A percentile compares a stretch with the other conserved stretches of the same genome.
Evolutionary conservation across 768 basidiomycete species (phyloP).

Genomic region (Cystobasidium tubakii): DNA sequence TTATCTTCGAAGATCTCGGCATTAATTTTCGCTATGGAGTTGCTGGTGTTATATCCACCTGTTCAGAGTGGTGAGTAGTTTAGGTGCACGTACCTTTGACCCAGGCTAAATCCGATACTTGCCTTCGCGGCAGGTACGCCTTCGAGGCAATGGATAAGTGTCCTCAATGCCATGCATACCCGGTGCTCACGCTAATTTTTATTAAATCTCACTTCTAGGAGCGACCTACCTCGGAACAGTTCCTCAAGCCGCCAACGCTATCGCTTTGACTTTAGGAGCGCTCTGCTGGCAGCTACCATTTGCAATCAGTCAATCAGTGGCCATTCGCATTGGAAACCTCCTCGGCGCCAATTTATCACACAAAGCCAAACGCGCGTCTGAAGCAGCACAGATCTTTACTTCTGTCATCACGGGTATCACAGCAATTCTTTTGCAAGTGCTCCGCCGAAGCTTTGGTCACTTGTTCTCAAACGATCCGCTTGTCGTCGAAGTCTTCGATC

Average conservation of each 20-base stretch:
- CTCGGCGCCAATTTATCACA: constrained; percentile 2
- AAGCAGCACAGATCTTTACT: constrained; percentile 4
- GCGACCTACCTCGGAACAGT: constrained; percentile 18
- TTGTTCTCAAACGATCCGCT: constrained; percentile 11
- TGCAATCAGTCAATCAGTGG: constrained; percentile 18
- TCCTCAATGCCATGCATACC: too few relatives aligned
- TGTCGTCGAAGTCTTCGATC: neutral
- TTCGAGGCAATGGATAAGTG: constrained; percentile 23
- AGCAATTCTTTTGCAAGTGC: constrained; percentile 5
- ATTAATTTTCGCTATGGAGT: constrained; percentile 20
- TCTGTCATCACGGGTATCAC: neutral
- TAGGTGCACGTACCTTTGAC: neutral
- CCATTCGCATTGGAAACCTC: constrained; percentile 20
- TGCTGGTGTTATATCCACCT: constrained; percentile 23
- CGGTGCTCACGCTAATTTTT: neutral
- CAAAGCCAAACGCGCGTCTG: constrained; percentile 21
- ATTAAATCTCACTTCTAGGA: neutral
- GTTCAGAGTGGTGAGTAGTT: constrained; percentile 19
- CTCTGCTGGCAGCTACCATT: constrained; percentile 34
- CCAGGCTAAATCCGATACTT: neutral
- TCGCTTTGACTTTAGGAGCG: neutral
- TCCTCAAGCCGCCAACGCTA: constrained; percentile 20
- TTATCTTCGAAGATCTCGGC: constrained; percentile 26
- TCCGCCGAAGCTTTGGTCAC: neutral
- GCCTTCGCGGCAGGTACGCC: neutral